A percentile compares a stretch with the other conserved stretches of the same genome.
Conservation (phyloP, 352 stramenopile species). For the Phytophthora brassicae region DNA sequence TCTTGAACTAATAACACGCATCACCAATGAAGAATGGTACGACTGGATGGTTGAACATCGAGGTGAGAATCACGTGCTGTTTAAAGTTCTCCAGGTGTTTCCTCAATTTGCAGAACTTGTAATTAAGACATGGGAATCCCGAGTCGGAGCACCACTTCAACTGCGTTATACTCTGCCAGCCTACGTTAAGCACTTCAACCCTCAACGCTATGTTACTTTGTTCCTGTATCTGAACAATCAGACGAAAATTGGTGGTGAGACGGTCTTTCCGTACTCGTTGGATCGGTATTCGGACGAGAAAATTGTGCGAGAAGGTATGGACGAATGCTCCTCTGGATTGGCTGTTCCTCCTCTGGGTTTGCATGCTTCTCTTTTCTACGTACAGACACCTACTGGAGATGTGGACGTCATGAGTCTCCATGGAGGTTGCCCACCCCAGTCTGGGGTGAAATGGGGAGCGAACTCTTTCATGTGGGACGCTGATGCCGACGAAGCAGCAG, state of each 20-base stretch:
- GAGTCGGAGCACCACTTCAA: constrained; percentile 32
- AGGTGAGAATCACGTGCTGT: constrained; percentile 57
- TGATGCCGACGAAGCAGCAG: constrained; percentile 71
- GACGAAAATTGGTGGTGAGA: constrained; percentile 94
- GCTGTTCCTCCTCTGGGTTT: constrained; percentile 70
- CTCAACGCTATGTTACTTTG: constrained; percentile 95
- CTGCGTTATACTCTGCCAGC: constrained; percentile 58
- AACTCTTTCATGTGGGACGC: constrained; percentile 89
- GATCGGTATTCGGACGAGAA: constrained; percentile 67
- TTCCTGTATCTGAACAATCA: constrained; percentile 98
- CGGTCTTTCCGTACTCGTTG: constrained; percentile 92
- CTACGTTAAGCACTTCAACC: constrained; percentile 77
- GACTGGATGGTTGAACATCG: constrained; percentile 67
- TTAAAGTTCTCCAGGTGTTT: constrained; percentile 61
- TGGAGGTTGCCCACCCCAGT: constrained; percentile 77
- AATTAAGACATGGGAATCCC: constrained; percentile 72
- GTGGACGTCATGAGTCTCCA: constrained; percentile 74
- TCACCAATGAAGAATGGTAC: constrained; percentile 75
- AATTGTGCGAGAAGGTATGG: constrained; percentile 77
- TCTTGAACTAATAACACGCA: constrained; percentile 38
- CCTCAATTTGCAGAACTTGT: constrained; percentile 55
- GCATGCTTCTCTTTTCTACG: constrained; percentile 82
- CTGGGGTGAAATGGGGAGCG: constrained; percentile 78
- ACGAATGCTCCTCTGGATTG: constrained; percentile 74
- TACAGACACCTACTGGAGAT: constrained; percentile 73